Evolutionary conservation across 2,329 filamentous ascomycete species (phyloP).

Genomic region (Chaetomium strumarium): DNA sequence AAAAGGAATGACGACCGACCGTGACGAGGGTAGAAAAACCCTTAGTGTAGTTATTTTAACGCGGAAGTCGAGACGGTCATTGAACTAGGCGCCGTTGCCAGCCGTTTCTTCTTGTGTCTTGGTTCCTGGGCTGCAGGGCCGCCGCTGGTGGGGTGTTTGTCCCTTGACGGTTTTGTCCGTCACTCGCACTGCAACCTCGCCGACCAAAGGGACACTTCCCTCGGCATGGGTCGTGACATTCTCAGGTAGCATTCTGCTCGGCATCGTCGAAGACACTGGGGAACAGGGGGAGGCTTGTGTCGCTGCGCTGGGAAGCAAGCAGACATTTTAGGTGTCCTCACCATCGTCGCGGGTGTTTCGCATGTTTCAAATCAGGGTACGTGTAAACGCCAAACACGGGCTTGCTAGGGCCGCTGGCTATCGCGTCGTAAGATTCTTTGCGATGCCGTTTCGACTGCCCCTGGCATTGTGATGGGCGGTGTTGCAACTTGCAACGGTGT

Average conservation of each 20-base stretch:
- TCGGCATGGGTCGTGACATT: slow-evolving; percentile 8
- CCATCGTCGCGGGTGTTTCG: slow-evolving; percentile 17
- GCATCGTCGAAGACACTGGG: background rate
- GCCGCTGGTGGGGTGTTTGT: slow-evolving; percentile 5
- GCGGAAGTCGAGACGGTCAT: background rate
- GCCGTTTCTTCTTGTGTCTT: background rate
- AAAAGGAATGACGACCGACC: slow-evolving; percentile 9
- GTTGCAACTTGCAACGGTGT: slow-evolving; percentile 11
- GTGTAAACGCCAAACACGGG: background rate
- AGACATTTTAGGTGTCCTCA: slow-evolving; percentile 7
- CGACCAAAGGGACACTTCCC: slow-evolving; percentile 1
- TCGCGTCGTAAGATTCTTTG: background rate
- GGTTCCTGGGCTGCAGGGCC: slow-evolving; percentile 12
- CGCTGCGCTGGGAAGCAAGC: slow-evolving; percentile 10
- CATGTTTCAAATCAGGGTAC: slow-evolving; percentile 13
- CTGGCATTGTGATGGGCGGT: slow-evolving; percentile 2
- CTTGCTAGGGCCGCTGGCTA: slow-evolving; percentile 1
- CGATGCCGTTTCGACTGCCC: background rate
- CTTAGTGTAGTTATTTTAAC: background rate
- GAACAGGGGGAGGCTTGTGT: slow-evolving; percentile 4
- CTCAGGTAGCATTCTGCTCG: background rate
- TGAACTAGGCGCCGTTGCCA: slow-evolving; percentile 5
- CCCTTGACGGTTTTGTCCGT: slow-evolving; percentile 11
- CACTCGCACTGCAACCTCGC: slow-evolving; percentile 15
- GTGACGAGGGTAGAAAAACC: slow-evolving; percentile 9